Conservation (phyloP, 1,139 yeast genomes). For the Yamadazyma oceani region DNA sequence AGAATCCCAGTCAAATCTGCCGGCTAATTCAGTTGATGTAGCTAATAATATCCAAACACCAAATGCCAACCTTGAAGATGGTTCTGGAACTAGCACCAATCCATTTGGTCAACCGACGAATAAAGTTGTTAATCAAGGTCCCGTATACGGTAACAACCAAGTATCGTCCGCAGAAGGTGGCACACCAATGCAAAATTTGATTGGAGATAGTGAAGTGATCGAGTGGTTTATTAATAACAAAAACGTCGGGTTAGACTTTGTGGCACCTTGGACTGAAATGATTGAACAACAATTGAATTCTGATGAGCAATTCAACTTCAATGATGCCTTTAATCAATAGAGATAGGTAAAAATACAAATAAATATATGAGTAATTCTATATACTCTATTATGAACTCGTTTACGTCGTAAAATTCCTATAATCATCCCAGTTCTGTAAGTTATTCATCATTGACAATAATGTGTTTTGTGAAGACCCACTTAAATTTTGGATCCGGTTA, state of each 20-base stretch:
- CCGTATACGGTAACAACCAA: too few relatives aligned
- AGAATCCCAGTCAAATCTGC: too few relatives aligned
- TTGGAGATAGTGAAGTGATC: conserved; percentile 58
- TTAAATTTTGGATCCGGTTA: conserved; percentile 15
- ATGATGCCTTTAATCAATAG: conserved; percentile 17
- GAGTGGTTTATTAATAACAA: conserved; percentile 72
- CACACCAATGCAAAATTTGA: conserved; percentile 21
- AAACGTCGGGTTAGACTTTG: conserved; percentile 76
- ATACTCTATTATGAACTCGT: too few relatives aligned
- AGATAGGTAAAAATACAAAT: too few relatives aligned
- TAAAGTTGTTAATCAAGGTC: too few relatives aligned
- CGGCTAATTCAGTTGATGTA: too few relatives aligned
- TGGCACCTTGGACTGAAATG: conserved; percentile 87
- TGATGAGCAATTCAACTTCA: conserved; percentile 36
- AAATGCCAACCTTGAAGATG: background rate
- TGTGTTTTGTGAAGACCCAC: conserved; percentile 17
- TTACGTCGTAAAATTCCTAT: conserved; percentile 12
- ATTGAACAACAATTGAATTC: conserved; percentile 60
- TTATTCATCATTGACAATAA: conserved; percentile 22
- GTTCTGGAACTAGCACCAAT: background rate
- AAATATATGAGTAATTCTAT: too few relatives aligned
- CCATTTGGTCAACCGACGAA: too few relatives aligned
- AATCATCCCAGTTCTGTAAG: conserved; percentile 28
- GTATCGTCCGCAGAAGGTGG: conserved; percentile 7
- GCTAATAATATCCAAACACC: too few relatives aligned